These are phyloP conservation scores for Vararia minispora DNA, from an alignment of 768 basidiomycete species.

Conservation along the genomic window DNA sequence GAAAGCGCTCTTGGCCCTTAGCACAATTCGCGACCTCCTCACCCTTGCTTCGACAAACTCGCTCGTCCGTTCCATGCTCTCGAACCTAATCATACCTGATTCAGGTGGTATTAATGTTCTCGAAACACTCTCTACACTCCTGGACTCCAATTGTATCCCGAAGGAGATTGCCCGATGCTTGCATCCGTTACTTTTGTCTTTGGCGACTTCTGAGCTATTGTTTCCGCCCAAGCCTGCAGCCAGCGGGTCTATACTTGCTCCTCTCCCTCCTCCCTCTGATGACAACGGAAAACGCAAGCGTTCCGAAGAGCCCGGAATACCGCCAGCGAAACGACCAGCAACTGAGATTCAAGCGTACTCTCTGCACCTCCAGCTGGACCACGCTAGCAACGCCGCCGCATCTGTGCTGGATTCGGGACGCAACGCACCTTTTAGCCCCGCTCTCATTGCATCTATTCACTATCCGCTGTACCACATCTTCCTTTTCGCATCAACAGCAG, in stretches of 20 bases:
- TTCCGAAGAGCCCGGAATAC: slow-evolving; percentile 13
- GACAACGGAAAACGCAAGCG: slow-evolving; percentile 73
- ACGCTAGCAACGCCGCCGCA: slow-evolving; percentile 48
- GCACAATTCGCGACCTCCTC: slow-evolving; percentile 56
- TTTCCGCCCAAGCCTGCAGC: too few species aligned
- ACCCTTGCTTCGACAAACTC: slow-evolving; percentile 44
- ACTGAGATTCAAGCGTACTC: slow-evolving; percentile 20
- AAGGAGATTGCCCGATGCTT: slow-evolving; percentile 45
- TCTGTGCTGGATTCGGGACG: slow-evolving; percentile 27
- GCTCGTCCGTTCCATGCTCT: slow-evolving; percentile 42
- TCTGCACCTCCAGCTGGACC: slow-evolving; percentile 44
- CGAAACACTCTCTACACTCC: slow-evolving; percentile 40
- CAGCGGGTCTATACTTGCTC: too few species aligned
- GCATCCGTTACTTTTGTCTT: slow-evolving; percentile 48
- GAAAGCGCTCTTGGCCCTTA: too few species aligned
- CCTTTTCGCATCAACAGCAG: slow-evolving; percentile 64
- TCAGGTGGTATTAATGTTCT: slow-evolving; percentile 39
- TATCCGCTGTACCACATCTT: slow-evolving; percentile 67
- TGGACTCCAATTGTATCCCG: slow-evolving; percentile 34
- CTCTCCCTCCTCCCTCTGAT: slow-evolving; percentile 50
- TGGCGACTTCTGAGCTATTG: slow-evolving; percentile 54
- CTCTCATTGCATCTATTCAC: slow-evolving; percentile 60
- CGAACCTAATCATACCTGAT: slow-evolving; percentile 38
- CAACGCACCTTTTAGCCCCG: slow-evolving; percentile 34
- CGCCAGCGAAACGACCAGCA: slow-evolving; percentile 12